Conservation (phyloP, 2,329 filamentous ascomycete genomes). For the Trichoderma citrinoviride region DNA sequence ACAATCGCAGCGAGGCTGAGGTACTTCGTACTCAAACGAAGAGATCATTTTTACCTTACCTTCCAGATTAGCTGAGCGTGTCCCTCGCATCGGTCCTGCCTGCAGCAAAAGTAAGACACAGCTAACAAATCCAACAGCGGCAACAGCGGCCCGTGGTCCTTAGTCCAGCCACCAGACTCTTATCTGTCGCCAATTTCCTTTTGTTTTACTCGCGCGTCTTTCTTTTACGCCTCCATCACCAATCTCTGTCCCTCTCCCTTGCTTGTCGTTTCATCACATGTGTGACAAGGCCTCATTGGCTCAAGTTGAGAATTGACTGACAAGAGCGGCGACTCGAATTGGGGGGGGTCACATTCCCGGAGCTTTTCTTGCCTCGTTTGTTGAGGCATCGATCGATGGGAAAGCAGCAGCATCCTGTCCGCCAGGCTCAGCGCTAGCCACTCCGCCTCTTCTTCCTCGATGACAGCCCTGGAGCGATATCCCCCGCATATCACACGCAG, state of each 20-base stretch:
- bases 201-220: neutral
- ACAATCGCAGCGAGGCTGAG: neutral
- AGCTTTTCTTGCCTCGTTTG: neutral
- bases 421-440: slow-evolving; percentile 9
- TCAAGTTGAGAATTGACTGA: neutral
- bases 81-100: neutral
- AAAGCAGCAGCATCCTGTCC: neutral
- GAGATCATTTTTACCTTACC: too few relatives aligned
- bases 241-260: neutral
- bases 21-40: too few relatives aligned
- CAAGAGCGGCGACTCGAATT: neutral
- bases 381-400: neutral
- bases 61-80: neutral
- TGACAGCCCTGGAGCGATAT: neutral
- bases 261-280: neutral
- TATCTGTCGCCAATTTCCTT: slow-evolving; percentile 8
- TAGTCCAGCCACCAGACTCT: slow-evolving; percentile 17
- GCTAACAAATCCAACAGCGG: neutral
- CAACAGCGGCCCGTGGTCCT: slow-evolving; percentile 12
- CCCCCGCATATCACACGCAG: slow-evolving; percentile 12
- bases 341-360: neutral
- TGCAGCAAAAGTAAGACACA: neutral
- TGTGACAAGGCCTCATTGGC: neutral
- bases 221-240: neutral
- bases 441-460: neutral